phyloP scores from a whole-genome alignment of 345 rosid species.

The Pseudoturritis turrita region DNA sequence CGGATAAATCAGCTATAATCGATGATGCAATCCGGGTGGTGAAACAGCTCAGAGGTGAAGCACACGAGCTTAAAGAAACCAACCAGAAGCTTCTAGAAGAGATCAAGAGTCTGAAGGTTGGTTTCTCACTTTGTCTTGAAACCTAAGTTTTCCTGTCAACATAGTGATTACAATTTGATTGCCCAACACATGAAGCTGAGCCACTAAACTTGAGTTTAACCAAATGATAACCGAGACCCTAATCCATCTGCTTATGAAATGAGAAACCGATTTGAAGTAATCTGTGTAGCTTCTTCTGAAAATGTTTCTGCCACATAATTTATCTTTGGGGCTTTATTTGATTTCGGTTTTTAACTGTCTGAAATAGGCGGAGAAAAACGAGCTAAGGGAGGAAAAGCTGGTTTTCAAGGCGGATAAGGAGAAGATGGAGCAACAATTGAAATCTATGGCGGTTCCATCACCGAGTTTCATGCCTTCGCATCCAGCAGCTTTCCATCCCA shows the following conservation, averaged over 20 bases:
- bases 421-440: constrained; percentile 70
- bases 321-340: neutral
- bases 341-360: neutral
- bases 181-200: neutral
- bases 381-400: constrained; percentile 84
- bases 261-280: neutral
- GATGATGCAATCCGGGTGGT: constrained; percentile 75
- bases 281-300: too few relatives aligned
- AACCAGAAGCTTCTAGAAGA: constrained; percentile 69
- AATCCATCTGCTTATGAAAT: neutral
- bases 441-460: constrained; percentile 49
- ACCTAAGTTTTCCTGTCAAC: too few relatives aligned
- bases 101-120: constrained; percentile 78
- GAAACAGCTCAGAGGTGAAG: constrained; percentile 70
- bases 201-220: neutral
- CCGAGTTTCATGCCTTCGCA: constrained; percentile 44
- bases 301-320: too few relatives aligned
- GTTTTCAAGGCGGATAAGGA: constrained; percentile 71
- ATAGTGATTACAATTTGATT: neutral
- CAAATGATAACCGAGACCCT: neutral
- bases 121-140: constrained; percentile 1
- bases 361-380: constrained; percentile 76
- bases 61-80: constrained; percentile 73
- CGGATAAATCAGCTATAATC: constrained; percentile 78
- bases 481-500: constrained; percentile 58